Evolutionary conservation across 305 asterid species (phyloP), one percentile per base, ranked within the genome.

Genomic region (Solanum hybrid): DNA sequence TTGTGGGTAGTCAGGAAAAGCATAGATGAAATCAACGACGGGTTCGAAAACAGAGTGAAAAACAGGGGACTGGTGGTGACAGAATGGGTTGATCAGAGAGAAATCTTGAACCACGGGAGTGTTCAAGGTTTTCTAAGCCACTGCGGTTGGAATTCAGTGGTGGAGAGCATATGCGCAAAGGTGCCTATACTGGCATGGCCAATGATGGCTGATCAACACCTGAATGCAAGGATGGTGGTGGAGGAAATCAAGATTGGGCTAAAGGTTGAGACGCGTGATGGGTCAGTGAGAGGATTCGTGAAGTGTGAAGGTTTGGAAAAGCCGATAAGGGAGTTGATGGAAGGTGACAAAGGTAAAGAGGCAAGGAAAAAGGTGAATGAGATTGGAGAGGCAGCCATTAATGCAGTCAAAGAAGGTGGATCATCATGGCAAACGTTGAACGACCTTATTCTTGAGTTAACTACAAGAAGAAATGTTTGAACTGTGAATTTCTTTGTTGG

Each of bases 1-100:
- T 57, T 96, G 82, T 96, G 97, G 98, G 96, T 94, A 4, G 90
- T 92, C 51, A 92, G 92, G 84, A 88, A 89, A 57, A 91, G 87
- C 0, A 89, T 64, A 4, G 34, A 83, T n/a, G 89, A 85, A 77
- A 10, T 51, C 2, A 0, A 33, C 0, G 39, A 8, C 0, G 91
- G 88, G 9, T 91, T 92, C 71, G 92, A 89, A 28, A 61, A 90
- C 57, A 91, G 92, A 46, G 88, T 93, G 28, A 84, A 80, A 85
- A 89, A 87, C 2, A 90, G 92, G 79, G 94, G 93, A 8, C 20
- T 92, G 8, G 33, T 92, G 3, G 93, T 92, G 64, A 90, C n/a
- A 35, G 92, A 91, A 83, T 92, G 94, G 94, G 90, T 91, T 64
- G 88, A 91, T 61, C 94, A 91, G 78, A 90, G 92, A 80, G 89